These are phyloP conservation scores for Trichothecium sympodiale DNA, from an alignment of 2,329 filamentous ascomycete genomes.

Conservation along the genomic window DNA sequence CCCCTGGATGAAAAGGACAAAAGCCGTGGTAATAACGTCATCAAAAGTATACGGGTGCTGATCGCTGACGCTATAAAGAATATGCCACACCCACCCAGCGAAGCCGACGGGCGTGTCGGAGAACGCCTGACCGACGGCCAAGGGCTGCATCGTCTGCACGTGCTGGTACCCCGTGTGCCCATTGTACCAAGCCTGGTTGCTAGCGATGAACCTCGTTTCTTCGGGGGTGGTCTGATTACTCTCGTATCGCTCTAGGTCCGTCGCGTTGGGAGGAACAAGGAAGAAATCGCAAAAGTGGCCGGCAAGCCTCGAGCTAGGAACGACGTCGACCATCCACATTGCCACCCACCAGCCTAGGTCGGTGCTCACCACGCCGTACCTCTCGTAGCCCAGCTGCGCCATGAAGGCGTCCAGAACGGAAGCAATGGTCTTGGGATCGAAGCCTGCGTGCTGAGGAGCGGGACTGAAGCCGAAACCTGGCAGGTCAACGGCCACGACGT, in stretches of 20 bases:
- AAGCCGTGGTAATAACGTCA: constrained; percentile 3
- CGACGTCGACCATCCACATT: constrained; percentile 1
- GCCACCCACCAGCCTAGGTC: constrained; percentile 3
- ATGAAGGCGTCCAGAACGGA: neutral
- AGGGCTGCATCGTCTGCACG: constrained; percentile 2
- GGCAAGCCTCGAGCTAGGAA: constrained; percentile 8
- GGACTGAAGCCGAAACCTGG: constrained; percentile 6
- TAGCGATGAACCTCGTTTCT: neutral
- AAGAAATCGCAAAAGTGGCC: constrained; percentile 21
- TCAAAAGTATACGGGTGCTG: constrained; percentile 2
- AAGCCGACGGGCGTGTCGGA: constrained; percentile 4
- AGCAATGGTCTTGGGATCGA: neutral
- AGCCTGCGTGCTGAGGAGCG: constrained; percentile 1
- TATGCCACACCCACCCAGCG: constrained; percentile 2
- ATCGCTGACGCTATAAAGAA: constrained; percentile 2
- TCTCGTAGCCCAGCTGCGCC: constrained; percentile 3
- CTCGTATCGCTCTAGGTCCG: neutral
- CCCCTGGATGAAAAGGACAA: constrained; percentile 3
- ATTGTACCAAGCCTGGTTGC: neutral
- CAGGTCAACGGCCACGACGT: constrained; percentile 4
- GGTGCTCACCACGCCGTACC: constrained; percentile 3
- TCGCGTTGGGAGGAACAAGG: neutral
- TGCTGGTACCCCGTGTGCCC: neutral
- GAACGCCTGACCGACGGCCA: constrained; percentile 1
- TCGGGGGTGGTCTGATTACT: constrained; percentile 3